Conservation (phyloP, 2,329 filamentous ascomycete species). For the Stylonectria norvegica region DNA sequence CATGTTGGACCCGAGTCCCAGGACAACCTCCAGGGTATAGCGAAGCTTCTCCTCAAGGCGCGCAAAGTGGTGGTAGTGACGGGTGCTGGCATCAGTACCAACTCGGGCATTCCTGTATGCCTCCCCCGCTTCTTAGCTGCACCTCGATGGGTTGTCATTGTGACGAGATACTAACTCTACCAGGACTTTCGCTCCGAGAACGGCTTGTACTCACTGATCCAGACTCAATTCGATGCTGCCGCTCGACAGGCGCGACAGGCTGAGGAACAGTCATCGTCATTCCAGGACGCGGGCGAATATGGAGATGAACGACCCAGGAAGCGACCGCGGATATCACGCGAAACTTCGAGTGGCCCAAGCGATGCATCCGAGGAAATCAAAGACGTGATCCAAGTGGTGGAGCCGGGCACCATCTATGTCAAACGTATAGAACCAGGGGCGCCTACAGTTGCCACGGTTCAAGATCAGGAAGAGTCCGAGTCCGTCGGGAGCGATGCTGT, state of each 20-base stretch:
- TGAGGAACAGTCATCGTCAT: conserved; percentile 23
- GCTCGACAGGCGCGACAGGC: conserved; percentile 34
- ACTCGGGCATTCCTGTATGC: conserved; percentile 68
- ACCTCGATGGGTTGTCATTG: background rate
- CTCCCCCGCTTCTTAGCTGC: conserved; percentile 9
- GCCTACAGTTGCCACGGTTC: background rate
- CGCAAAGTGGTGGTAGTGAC: conserved; percentile 70
- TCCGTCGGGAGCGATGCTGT: too few relatives aligned
- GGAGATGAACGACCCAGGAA: conserved; percentile 28
- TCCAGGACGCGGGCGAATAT: conserved; percentile 17
- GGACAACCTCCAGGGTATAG: conserved; percentile 60
- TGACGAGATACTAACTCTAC: conserved; percentile 13
- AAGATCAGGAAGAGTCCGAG: too few relatives aligned
- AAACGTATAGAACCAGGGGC: conserved; percentile 1
- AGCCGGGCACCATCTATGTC: background rate
- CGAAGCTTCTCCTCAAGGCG: conserved; percentile 60
- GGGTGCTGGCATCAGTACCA: conserved; percentile 71
- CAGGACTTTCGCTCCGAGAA: conserved; percentile 71
- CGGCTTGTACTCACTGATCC: conserved; percentile 69
- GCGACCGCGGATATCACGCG: conserved; percentile 32
- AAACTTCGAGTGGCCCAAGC: conserved; percentile 12
- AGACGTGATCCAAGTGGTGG: conserved; percentile 23
- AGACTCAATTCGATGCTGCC: conserved; percentile 60
- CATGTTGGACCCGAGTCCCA: conserved; percentile 52
- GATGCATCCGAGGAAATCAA: conserved; percentile 13